Base-by-base conservation (phyloP, 2,329 filamentous ascomycete genomes). In the Exophiala mesophila region DNA sequence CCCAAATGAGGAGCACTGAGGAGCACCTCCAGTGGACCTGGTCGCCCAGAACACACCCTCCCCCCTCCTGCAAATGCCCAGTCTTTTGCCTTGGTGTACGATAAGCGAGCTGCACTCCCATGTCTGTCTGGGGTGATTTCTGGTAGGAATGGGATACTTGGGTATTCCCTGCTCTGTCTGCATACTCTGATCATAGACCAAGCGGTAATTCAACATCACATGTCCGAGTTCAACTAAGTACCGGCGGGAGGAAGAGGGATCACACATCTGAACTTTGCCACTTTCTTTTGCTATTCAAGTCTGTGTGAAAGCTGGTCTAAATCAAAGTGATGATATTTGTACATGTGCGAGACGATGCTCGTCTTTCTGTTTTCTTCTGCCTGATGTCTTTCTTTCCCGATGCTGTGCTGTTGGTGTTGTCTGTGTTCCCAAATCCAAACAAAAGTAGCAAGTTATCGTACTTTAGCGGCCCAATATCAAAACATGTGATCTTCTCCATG, bases 371-470 rank as follows among this genome's bases (percentile, higher is more conserved):
- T 24, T 16, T 24, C 35, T 13, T 28, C 24, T 5, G 29, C 28
- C n/a, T 7, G 18, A n/a, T n/a, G n/a, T n/a, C n/a, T n/a, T n/a
- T 26, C 8, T 5, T 28, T 28, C 15, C 37, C 24, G 26, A 23
- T 13, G 19, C 36, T 29, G 36, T 39, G 30, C 36, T 39, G 36
- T 39, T 39, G 36, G 17, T n/a, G 6, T 28, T 17, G 16, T 39
- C 16, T 39, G 17, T 28, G 15, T 18, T n/a, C 3, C 24, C 12
- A 17, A n/a, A 38, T 13, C 3, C 4, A 9, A 3, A 10, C 5
- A 15, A 10, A 8, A 19, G 23, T 12, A 26, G 12, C 23, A n/a
- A n/a, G n/a, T n/a, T n/a, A n/a, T n/a, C n/a, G n/a, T n/a, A n/a
- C n/a, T n/a, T n/a, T n/a, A n/a, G n/a, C n/a, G n/a, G n/a, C n/a